A percentile compares a stretch with the other conserved stretches of the same genome.
Conservation (phyloP, 2,329 filamentous ascomycete genomes). For the Pleoardoris graminearum region DNA sequence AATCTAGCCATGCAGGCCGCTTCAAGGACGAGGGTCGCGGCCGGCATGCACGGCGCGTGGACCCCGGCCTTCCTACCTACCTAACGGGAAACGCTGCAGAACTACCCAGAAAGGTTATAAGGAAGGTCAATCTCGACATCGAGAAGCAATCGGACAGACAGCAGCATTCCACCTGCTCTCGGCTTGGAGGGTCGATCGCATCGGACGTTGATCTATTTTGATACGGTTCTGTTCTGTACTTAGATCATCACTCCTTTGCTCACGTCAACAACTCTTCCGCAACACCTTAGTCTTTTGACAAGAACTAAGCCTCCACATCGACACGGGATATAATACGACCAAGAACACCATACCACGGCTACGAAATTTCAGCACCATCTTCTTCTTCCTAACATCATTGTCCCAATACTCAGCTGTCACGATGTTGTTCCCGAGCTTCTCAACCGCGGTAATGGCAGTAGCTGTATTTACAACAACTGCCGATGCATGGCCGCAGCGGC, state of each 20-base stretch:
- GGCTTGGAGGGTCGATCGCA: neutral
- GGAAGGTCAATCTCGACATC: conserved; percentile 11
- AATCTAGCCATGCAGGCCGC: conserved; percentile 37
- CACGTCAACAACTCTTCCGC: conserved; percentile 1
- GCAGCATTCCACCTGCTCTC: conserved; percentile 5
- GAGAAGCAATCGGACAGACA: conserved; percentile 5
- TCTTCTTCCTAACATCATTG: neutral
- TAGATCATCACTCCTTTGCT: neutral
- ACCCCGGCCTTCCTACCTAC: conserved; percentile 25
- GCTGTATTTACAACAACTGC: conserved; percentile 23
- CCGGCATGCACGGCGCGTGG: conserved; percentile 36
- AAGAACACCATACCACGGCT: neutral
- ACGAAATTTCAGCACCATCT: neutral
- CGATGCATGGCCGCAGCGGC: conserved; percentile 20
- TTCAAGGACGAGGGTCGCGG: conserved; percentile 28
- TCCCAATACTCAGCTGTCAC: conserved; percentile 8
- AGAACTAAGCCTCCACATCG: neutral
- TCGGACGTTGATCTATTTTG: conserved; percentile 9
- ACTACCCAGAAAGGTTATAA: conserved; percentile 27
- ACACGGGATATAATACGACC: neutral
- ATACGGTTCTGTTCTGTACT: conserved; percentile 1
- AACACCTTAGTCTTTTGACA: neutral
- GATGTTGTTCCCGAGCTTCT: conserved; percentile 37
- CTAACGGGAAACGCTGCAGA: conserved; percentile 27
- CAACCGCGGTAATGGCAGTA: conserved; percentile 26